Conservation (phyloP, 257 asterid species). For the Penstemon barbatus region DNA sequence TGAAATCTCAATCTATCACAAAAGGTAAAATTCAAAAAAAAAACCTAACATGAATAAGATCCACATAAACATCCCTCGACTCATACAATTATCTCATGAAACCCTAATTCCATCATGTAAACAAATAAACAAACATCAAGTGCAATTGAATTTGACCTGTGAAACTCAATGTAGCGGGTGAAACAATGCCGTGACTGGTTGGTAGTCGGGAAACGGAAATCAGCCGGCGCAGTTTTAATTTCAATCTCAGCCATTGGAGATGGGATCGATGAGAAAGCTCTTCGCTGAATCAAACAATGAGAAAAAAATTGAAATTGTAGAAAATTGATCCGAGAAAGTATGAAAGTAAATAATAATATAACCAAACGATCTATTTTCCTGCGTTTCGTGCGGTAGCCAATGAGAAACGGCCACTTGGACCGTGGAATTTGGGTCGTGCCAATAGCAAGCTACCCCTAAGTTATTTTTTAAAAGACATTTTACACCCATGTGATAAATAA, state of each 20-base stretch:
- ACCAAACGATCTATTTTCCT: not conserved
- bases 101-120: not conserved
- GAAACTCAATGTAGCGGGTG: conserved; percentile 91
- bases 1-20: not conserved
- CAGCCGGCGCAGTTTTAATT: conserved; percentile 90
- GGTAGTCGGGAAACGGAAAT: conserved; percentile 95
- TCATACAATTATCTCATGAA: not conserved
- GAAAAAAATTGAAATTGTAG: not conserved
- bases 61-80: conserved; percentile 5
- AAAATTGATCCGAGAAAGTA: not conserved
- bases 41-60: not conserved
- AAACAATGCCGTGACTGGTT: conserved; percentile 94
- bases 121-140: not conserved
- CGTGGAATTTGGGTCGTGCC: not conserved
- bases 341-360: not conserved
- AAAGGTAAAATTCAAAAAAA: not conserved
- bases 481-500: too few species aligned
- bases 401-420: conserved; percentile 13
- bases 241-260: conserved; percentile 67
- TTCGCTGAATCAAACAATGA: conserved; percentile 21
- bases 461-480: not conserved
- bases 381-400: conserved; percentile 23
- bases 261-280: conserved; percentile 23
- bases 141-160: conserved; percentile 46
- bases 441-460: not conserved